phyloP scores from a whole-genome alignment of 176 grass and related monocot species.

The Triticum dicoccoides region DNA sequence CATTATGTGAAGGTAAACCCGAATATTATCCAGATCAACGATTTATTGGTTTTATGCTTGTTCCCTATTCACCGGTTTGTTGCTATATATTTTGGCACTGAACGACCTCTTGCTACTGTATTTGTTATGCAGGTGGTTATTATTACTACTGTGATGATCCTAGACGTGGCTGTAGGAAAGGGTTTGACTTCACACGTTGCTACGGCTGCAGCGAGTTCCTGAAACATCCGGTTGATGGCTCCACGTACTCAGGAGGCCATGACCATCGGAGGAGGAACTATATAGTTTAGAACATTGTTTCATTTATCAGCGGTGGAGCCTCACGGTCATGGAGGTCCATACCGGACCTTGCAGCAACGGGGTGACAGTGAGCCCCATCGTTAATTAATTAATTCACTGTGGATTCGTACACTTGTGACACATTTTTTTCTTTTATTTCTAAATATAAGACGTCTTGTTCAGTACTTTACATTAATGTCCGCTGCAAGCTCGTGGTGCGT shows the following conservation, averaged over 20 bases:
- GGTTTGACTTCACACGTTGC: background rate
- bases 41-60: background rate
- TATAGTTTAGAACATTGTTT: background rate
- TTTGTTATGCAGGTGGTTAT: background rate
- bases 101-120: background rate
- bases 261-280: background rate
- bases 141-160: background rate
- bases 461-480: no score
- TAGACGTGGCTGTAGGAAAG: background rate
- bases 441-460: no score
- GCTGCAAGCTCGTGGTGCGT: no score
- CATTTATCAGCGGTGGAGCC: no score
- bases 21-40: background rate
- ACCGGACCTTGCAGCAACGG: no score
- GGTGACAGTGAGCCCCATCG: no score
- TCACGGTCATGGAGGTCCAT: no score
- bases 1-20: background rate
- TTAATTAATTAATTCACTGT: no score
- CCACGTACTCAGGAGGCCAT: background rate
- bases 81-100: background rate
- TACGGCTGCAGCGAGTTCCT: slow-evolving; percentile 2
- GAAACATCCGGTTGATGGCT: slow-evolving; percentile 9
- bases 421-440: no score
- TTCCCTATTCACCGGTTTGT: background rate
- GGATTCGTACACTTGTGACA: no score